Evolutionary conservation across 257 asterid genomes (phyloP).

Genomic region (Scutellaria barbata): DNA sequence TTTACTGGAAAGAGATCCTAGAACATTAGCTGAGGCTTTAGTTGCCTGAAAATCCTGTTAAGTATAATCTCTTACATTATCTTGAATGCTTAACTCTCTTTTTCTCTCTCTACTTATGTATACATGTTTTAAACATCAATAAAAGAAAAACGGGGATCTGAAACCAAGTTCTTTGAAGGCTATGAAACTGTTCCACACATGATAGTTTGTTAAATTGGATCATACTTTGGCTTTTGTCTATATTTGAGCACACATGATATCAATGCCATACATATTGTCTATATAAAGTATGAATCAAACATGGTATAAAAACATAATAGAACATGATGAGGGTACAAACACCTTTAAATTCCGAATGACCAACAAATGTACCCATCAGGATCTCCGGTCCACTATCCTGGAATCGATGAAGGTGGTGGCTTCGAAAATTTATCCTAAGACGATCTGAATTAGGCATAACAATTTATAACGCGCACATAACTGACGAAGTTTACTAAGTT

Average conservation of each 20-base stretch:
- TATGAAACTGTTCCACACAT: background rate
- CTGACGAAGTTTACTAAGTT: background rate
- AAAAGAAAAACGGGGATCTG: background rate
- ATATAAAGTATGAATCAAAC: background rate
- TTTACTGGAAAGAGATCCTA: background rate
- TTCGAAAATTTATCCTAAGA: background rate
- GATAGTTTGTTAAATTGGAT: background rate
- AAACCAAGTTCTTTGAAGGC: background rate
- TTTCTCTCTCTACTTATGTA: background rate
- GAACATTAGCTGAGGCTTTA: background rate
- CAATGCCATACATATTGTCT: background rate
- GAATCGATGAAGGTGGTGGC: too few relatives aligned
- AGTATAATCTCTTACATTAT: background rate
- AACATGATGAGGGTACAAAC: too few relatives aligned
- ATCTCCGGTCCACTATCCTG: too few relatives aligned
- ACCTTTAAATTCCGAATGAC: too few relatives aligned
- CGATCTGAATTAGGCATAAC: background rate
- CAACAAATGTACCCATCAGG: too few relatives aligned
- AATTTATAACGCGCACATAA: conserved; percentile 5
- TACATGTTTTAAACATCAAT: background rate
- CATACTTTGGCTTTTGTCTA: background rate
- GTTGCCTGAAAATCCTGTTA: background rate
- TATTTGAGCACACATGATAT: too few relatives aligned
- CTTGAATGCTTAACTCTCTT: background rate
- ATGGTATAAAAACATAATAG: background rate